phyloP scores from a whole-genome alignment of 169 alveolate species.

The Eimeria brunetti region DNA sequence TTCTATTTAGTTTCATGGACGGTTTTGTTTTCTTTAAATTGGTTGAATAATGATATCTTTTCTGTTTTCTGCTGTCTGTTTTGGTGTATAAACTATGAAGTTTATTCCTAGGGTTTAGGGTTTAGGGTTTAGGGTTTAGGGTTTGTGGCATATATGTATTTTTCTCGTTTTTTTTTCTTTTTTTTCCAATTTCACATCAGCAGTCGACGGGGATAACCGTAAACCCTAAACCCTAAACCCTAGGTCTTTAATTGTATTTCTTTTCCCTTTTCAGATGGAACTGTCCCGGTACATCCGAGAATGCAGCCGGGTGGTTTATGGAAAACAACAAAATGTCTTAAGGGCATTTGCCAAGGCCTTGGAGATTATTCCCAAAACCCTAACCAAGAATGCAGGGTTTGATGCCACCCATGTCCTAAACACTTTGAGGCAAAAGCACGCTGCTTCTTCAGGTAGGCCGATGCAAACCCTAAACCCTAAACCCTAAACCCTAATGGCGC shows the following conservation, averaged over 20 bases:
- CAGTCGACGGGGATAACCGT: too few species aligned
- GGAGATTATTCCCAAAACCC: slow-evolving; percentile 97
- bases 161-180: background rate
- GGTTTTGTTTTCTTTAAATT: too few species aligned
- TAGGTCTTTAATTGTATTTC: too few species aligned
- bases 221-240: too few species aligned
- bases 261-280: slow-evolving; percentile 89
- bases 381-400: slow-evolving; percentile 98
- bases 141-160: too few species aligned
- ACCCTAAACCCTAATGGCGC: too few species aligned
- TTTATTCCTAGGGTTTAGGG: background rate
- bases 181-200: too few species aligned
- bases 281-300: slow-evolving; percentile 90
- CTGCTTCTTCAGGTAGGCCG: slow-evolving; percentile 82
- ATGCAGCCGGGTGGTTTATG: slow-evolving; percentile 90
- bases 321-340: slow-evolving; percentile 96
- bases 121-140: slow-evolving; percentile 1
- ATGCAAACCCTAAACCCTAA: too few species aligned
- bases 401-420: slow-evolving; percentile 96
- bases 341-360: slow-evolving; percentile 96
- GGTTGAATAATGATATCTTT: too few species aligned
- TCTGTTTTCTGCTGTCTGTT: too few species aligned
- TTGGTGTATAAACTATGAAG: too few species aligned
- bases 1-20: too few species aligned
- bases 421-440: slow-evolving; percentile 96